Conservation (phyloP, 106 monocot species). For the Narthecium ossifragum region DNA sequence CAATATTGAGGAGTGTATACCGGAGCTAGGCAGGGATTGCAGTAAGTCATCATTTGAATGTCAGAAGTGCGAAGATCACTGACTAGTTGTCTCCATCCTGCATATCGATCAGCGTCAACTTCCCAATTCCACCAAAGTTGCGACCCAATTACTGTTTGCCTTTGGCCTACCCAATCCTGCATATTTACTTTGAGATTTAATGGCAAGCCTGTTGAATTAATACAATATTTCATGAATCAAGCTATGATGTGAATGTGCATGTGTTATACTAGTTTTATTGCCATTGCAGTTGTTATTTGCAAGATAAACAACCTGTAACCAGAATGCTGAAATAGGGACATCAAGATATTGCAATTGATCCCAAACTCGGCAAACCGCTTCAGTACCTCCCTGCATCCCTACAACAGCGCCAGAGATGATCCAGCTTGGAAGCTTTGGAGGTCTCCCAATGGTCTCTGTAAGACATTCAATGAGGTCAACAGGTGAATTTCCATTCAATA, state of each 20-base stretch:
- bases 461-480: constrained; percentile 44
- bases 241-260: too few species aligned
- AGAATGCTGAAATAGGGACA: constrained; percentile 76
- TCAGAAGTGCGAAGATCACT: constrained; percentile 35
- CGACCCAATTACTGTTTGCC: constrained; percentile 79
- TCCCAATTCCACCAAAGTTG: constrained; percentile 98
- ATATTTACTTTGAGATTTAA: background rate
- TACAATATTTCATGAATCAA: too few species aligned
- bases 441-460: constrained; percentile 66
- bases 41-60: constrained; percentile 76
- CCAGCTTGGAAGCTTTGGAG: constrained; percentile 73
- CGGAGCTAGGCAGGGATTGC: constrained; percentile 79
- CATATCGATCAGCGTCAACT: constrained; percentile 49
- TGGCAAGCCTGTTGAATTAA: too few species aligned
- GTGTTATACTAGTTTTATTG: too few species aligned
- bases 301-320: constrained; percentile 57
- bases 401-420: constrained; percentile 72
- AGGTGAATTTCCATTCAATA: constrained; percentile 59
- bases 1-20: too few species aligned
- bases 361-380: constrained; percentile 62
- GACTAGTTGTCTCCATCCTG: constrained; percentile 55
- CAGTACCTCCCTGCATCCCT: constrained; percentile 89
- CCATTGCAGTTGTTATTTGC: too few species aligned
- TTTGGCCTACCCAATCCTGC: constrained; percentile 94
- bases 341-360: constrained; percentile 50